Evolutionary conservation across 75 land plant genomes (phyloP).

Genomic region (Pinus albicaulis): DNA sequence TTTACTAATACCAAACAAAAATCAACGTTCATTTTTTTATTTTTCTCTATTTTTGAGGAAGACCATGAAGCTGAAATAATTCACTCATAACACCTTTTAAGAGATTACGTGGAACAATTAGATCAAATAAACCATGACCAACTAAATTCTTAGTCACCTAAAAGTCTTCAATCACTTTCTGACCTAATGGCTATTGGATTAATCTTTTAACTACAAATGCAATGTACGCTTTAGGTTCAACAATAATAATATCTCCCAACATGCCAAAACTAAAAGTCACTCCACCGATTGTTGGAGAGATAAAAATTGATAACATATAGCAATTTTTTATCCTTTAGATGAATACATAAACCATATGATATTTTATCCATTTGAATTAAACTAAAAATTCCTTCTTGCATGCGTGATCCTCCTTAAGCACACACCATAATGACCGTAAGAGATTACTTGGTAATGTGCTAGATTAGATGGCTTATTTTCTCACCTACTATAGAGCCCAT

Average conservation of each 20-base stretch:
- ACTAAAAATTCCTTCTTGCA: too few relatives aligned
- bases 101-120: too few relatives aligned
- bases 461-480: too few relatives aligned
- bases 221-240: not conserved
- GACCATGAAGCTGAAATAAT: too few relatives aligned
- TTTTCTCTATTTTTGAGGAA: too few relatives aligned
- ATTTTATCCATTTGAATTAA: slow-evolving; percentile 20
- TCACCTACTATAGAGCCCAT: too few relatives aligned
- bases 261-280: slow-evolving; percentile 32
- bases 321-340: slow-evolving; percentile 2
- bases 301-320: slow-evolving; percentile 1
- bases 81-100: too few relatives aligned
- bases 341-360: slow-evolving; percentile 2
- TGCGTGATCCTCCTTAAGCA: too few relatives aligned
- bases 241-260: slow-evolving; percentile 14
- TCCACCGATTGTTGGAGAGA: slow-evolving; percentile 20
- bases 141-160: not conserved
- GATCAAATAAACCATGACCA: not conserved
- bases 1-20: too few relatives aligned
- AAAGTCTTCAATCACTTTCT: not conserved
- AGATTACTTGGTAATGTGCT: too few relatives aligned
- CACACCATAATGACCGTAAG: too few relatives aligned
- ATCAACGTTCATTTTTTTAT: too few relatives aligned
- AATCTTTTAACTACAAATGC: not conserved
- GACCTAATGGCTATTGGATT: slow-evolving; percentile 5